Evolutionary conservation across 1,139 yeast genomes (phyloP), one percentile per base, ranked within the genome.

Genomic region (Chernovozyma aurita): DNA sequence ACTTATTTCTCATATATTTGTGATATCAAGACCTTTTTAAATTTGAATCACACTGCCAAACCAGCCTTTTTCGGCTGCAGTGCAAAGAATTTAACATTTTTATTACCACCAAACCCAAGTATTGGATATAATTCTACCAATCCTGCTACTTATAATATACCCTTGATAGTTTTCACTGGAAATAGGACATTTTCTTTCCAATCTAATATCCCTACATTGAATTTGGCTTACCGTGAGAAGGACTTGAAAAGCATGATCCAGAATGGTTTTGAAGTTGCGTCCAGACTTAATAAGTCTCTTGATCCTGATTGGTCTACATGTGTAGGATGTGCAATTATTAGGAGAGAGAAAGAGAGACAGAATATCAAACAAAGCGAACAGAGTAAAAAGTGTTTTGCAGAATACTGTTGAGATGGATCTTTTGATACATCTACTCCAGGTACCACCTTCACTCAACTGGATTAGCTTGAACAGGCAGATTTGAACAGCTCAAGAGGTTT

Each of bases 61-160:
- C 95, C 96, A 39, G 71, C 86, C 0, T 87, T 88, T 64, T 87
- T 87, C 52, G 97, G 97, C 31, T 88, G 97, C 62, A 77, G 85
- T 53, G 76, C 85, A 12, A 53, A 61, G 3, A 85, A 86, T 54
- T 61, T 83, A 50, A 77, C 92, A 3, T 59, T 64, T 28, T 61
- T 81, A 40, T 42, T 55, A 44, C 49, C 52, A 13, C 51, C 52
- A 28, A 28, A 11, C 11, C 30, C 18, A 13, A n/a, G 14, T 11
- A 13, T 28, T 11, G 27, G 27, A 11, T 16, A 33, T 18, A 15
- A n/a, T 9, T 11, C 25, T n/a, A 22, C 25, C 25, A 22, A 22
- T n/a, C 25, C 25, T 11, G 25, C 12, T n/a, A 22, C n/a, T 15
- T 58, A 57, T 38, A 61, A 56, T 33, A 88, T 95, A 13, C 95